These are phyloP conservation scores for Acacia pycnantha DNA, from an alignment of 331 rosid species.

Conservation along the genomic window DNA sequence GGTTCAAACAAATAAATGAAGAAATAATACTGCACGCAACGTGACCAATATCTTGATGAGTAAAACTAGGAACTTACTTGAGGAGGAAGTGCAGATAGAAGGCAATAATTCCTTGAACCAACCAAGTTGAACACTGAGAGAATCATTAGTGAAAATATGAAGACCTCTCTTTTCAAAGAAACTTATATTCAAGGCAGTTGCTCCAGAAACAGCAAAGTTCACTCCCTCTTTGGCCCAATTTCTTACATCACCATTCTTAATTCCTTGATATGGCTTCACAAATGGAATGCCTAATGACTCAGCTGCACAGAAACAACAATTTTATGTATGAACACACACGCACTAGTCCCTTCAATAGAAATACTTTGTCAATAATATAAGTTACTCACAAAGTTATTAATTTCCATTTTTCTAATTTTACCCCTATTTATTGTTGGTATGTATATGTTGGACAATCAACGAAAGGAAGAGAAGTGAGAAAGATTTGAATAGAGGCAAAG, in stretches of 20 bases:
- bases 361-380: no score
- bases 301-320: conserved; percentile 28
- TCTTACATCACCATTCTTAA: conserved; percentile 9
- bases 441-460: no score
- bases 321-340: background rate
- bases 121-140: conserved; percentile 26
- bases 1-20: no score
- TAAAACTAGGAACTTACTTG: background rate
- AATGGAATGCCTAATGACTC: conserved; percentile 30
- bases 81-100: conserved; percentile 21
- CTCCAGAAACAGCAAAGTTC: conserved; percentile 44
- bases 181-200: conserved; percentile 34
- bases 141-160: background rate
- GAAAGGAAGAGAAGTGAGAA: background rate
- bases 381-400: no score
- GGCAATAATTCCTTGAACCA: conserved; percentile 33
- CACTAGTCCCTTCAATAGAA: no score
- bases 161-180: conserved; percentile 31
- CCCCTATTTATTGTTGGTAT: no score
- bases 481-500: no score
- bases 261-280: conserved; percentile 38
- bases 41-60: no score
- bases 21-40: no score
- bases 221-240: conserved; percentile 4
- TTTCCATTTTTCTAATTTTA: no score